Evolutionary conservation across 2,329 filamentous ascomycete genomes (phyloP), one percentile per base, ranked within the genome.

Genomic region (Cladophialophora exuberans): DNA sequence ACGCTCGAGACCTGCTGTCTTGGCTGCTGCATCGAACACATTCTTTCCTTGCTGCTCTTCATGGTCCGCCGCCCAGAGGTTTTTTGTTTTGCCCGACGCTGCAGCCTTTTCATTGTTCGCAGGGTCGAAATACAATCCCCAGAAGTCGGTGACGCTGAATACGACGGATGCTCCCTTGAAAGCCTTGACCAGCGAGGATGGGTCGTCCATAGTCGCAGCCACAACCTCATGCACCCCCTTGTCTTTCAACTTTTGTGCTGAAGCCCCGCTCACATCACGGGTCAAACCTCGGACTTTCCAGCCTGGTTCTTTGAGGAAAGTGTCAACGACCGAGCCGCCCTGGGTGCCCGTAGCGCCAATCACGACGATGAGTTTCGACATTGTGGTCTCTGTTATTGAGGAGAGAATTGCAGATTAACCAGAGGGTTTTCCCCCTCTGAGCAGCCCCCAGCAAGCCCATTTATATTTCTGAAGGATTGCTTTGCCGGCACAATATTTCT

Each of bases 121-220:
- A 0, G 73, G 70, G 2, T 73, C 69, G 63, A 75, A 74, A 62
- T 81, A 81, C 2, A 74, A 72, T 50, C 79, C 75, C 76, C 77
- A 83, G 67, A 79, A 83, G 58, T 83, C 75, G 0, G 81, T 84
- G 45, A 81, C 76, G 56, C 73, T 72, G 67, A 83, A 84, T 56
- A 84, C 80, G 53, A 75, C 64, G 54, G 77, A 74, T 15, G 79
- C 79, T 6, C 74, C 76, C 2, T 59, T 13, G 50, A 73, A 73
- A 3, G 70, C 70, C 13, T 28, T 23, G 7, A 47, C 51, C 1
- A 73, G 64, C 1, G 69, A 67, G 4, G 31, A 26, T 3, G 58
- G 6, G 42, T 72, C 67, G 44, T 69, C 56, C 2, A 72, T 61
- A 35, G 72, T 61, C 0, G 63, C 70, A 22, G 62, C 30, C 1